phyloP scores from a whole-genome alignment of 2,329 filamentous ascomycete genomes.

The Escovopsis sp. region DNA sequence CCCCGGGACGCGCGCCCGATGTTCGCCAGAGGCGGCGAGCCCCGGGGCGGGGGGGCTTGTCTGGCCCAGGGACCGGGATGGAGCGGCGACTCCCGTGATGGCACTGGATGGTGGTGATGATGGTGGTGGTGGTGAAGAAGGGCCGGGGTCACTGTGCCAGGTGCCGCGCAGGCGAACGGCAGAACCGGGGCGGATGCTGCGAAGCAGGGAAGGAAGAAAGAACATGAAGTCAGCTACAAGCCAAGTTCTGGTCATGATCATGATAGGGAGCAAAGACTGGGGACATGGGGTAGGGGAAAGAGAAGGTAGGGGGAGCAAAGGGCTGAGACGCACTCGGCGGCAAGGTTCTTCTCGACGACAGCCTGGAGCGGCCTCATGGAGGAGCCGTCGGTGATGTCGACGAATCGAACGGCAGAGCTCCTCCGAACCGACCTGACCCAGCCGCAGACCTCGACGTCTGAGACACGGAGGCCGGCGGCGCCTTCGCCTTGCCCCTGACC shows the following conservation, averaged over 20 bases:
- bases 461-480: constrained; percentile 13
- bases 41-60: too few species aligned
- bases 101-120: too few species aligned
- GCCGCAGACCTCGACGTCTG: constrained; percentile 52
- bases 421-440: constrained; percentile 74
- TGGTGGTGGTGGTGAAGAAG: too few species aligned
- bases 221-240: constrained; percentile 6
- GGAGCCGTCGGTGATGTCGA: constrained; percentile 76
- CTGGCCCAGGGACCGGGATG: too few species aligned
- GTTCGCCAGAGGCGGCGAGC: too few species aligned
- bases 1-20: too few species aligned
- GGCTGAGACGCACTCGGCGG: constrained; percentile 49
- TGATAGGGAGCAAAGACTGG: constrained; percentile 1
- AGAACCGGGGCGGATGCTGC: constrained; percentile 64
- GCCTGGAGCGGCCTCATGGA: constrained; percentile 67
- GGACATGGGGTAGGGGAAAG: too few species aligned
- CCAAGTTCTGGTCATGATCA: constrained; percentile 1
- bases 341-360: constrained; percentile 56
- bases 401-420: constrained; percentile 73
- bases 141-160: constrained; percentile 41
- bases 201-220: too few species aligned
- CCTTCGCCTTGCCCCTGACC: background rate
- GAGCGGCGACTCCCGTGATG: too few species aligned
- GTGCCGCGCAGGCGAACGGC: constrained; percentile 64
- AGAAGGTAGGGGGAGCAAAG: too few species aligned